A percentile compares a stretch with the other conserved stretches of the same genome.
These are phyloP conservation scores for Chrysopogon serrulatus DNA, from an alignment of 176 grass and related monocot genomes.

Conservation along the genomic window DNA sequence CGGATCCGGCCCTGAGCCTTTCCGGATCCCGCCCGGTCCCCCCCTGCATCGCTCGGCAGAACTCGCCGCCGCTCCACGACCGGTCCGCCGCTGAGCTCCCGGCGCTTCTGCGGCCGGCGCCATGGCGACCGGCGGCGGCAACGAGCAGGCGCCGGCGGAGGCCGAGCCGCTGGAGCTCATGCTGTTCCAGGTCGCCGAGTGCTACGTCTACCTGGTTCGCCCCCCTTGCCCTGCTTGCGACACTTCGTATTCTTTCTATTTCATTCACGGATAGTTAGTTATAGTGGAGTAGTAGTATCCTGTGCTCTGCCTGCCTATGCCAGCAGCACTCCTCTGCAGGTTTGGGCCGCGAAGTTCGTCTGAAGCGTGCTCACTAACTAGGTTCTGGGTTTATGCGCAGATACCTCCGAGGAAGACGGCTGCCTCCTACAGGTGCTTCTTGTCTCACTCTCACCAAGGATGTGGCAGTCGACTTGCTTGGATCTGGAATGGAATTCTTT, in stretches of 20 bases:
- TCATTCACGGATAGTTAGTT: background rate
- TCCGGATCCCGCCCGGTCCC: background rate
- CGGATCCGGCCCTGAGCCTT: conserved; percentile 6
- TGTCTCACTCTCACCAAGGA: background rate
- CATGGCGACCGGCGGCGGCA: conserved; percentile 33
- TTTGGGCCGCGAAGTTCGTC: background rate
- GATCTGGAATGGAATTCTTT: background rate
- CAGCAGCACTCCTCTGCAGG: background rate
- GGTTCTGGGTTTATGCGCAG: conserved; percentile 34
- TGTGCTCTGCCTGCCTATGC: background rate
- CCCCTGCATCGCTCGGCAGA: background rate
- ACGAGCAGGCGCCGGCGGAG: conserved; percentile 13
- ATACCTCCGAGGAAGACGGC: conserved; percentile 94
- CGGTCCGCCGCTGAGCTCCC: background rate
- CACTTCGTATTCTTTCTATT: background rate
- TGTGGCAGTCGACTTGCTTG: background rate
- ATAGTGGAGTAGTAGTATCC: background rate
- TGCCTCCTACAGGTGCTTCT: conserved; percentile 82
- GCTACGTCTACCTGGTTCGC: conserved; percentile 96
- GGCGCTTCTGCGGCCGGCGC: conserved; percentile 7
- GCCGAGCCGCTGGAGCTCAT: conserved; percentile 74
- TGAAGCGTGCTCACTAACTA: conserved; percentile 18
- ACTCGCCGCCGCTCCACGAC: background rate
- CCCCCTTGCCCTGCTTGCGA: background rate
- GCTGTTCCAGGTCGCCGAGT: conserved; percentile 86